A percentile compares a stretch with the other conserved stretches of the same genome.
Evolutionary conservation across 73 alveolate genomes (phyloP).

Genomic region (Paramecium sonneborni): DNA sequence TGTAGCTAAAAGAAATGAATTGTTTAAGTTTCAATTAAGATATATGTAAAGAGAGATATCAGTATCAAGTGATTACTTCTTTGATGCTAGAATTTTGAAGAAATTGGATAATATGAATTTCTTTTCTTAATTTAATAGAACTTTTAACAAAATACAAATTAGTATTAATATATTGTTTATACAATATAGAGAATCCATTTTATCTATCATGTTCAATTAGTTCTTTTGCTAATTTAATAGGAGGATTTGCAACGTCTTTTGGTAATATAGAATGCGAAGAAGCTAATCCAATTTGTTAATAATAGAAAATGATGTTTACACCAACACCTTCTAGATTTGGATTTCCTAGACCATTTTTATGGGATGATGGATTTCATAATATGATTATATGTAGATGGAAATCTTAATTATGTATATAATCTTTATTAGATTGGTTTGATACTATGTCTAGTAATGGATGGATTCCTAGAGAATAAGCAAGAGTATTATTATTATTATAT

Average conservation of each 20-base stretch:
- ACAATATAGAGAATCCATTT: background rate
- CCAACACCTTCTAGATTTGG: slow-evolving; percentile 94
- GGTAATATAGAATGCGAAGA: slow-evolving; percentile 77
- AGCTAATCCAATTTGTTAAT: slow-evolving; percentile 28
- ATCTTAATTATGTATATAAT: slow-evolving; percentile 81
- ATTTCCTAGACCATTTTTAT: slow-evolving; percentile 96
- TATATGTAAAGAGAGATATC: background rate
- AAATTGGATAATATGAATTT: slow-evolving; percentile 13
- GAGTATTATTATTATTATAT: slow-evolving; percentile 80
- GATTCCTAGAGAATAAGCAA: slow-evolving; percentile 96
- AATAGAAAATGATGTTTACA: slow-evolving; percentile 76
- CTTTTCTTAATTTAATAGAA: background rate
- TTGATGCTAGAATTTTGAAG: slow-evolving; percentile 23
- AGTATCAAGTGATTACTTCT: slow-evolving; percentile 13
- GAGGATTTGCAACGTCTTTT: slow-evolving; percentile 88
- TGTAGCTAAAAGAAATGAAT: slow-evolving; percentile 52
- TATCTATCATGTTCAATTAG: slow-evolving; percentile 56
- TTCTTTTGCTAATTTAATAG: slow-evolving; percentile 82
- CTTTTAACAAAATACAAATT: background rate
- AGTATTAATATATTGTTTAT: background rate
- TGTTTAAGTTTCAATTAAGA: slow-evolving; percentile 24
- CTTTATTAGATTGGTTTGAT: slow-evolving; percentile 91
- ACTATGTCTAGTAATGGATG: slow-evolving; percentile 92
- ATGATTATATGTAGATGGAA: slow-evolving; percentile 92
- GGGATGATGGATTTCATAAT: slow-evolving; percentile 99